These are phyloP conservation scores for Claviceps digitariae DNA, from an alignment of 2,329 filamentous ascomycete genomes.

Conservation along the genomic window DNA sequence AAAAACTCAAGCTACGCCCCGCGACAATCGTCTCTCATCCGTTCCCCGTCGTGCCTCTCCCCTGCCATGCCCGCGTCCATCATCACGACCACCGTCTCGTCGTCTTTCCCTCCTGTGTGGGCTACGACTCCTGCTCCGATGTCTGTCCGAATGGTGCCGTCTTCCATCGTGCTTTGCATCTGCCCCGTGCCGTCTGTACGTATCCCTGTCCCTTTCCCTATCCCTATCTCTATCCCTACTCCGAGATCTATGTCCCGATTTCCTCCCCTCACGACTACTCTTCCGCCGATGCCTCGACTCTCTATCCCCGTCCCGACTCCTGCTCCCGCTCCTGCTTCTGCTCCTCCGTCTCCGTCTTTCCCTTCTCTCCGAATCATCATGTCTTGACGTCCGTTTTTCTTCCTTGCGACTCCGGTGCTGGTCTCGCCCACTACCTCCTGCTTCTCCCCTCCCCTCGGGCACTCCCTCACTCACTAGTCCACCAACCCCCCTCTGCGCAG, in stretches of 20 bases:
- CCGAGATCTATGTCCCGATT: conserved; percentile 6
- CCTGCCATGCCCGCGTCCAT: conserved; percentile 1
- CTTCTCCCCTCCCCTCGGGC: conserved; percentile 6
- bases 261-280: conserved; percentile 6
- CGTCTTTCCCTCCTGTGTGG: conserved; percentile 8
- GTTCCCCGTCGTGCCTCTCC: conserved; percentile 10
- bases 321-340: conserved; percentile 21
- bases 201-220: conserved; percentile 9
- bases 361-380: conserved; percentile 17
- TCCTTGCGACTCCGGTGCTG: conserved; percentile 6
- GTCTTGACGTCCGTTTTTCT: conserved; percentile 17
- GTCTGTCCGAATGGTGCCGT: conserved; percentile 3
- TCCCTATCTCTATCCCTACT: conserved; percentile 9
- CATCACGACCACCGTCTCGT: conserved; percentile 8
- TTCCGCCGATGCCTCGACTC: conserved; percentile 19
- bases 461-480: conserved; percentile 14
- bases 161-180: conserved; percentile 3
- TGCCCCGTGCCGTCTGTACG: background rate
- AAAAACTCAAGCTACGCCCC: conserved; percentile 6
- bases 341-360: conserved; percentile 24
- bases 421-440: background rate
- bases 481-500: conserved; percentile 22
- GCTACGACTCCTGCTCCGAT: conserved; percentile 4
- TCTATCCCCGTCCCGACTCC: conserved; percentile 14
- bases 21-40: conserved; percentile 10